Conservation (phyloP, 768 basidiomycete genomes). For the Aureoboletus auriporus region DNA sequence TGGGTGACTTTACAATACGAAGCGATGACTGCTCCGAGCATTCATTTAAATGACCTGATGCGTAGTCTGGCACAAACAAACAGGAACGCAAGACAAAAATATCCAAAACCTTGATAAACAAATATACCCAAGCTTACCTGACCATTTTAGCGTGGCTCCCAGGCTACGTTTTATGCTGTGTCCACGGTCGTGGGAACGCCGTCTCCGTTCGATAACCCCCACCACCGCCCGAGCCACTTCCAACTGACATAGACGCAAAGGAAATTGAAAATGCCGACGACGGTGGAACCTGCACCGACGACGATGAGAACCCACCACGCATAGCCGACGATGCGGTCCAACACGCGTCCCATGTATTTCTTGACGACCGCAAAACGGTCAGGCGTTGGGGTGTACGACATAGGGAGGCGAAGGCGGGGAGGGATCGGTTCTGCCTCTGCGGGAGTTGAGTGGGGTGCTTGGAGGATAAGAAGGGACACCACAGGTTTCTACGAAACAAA, state of each 20-base stretch:
- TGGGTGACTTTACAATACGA: not conserved
- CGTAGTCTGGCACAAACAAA: not conserved
- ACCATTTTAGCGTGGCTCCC: not conserved
- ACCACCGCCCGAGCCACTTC: slow-evolving; percentile 49
- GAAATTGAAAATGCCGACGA: slow-evolving; percentile 71
- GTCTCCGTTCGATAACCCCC: slow-evolving; percentile 10
- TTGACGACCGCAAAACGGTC: slow-evolving; percentile 55
- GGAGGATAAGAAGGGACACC: slow-evolving; percentile 65
- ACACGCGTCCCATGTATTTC: slow-evolving; percentile 55
- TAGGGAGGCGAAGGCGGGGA: slow-evolving; percentile 50
- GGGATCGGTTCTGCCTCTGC: slow-evolving; percentile 25
- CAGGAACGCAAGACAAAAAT: not conserved
- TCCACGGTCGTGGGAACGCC: slow-evolving; percentile 4
- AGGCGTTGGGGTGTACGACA: slow-evolving; percentile 45
- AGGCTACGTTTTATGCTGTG: slow-evolving; percentile 8
- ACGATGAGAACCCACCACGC: slow-evolving; percentile 74
- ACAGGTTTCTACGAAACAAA: slow-evolving; percentile 70
- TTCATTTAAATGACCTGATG: too few species aligned
- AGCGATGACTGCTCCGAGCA: not conserved
- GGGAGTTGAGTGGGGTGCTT: slow-evolving; percentile 31
- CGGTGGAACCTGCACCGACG: slow-evolving; percentile 71
- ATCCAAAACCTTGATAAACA: not conserved
- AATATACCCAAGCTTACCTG: not conserved
- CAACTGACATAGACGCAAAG: slow-evolving; percentile 62
- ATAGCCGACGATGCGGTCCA: slow-evolving; percentile 76